These are phyloP conservation scores for Eutypa lata DNA, from an alignment of 2,329 filamentous ascomycete genomes.

Conservation along the genomic window DNA sequence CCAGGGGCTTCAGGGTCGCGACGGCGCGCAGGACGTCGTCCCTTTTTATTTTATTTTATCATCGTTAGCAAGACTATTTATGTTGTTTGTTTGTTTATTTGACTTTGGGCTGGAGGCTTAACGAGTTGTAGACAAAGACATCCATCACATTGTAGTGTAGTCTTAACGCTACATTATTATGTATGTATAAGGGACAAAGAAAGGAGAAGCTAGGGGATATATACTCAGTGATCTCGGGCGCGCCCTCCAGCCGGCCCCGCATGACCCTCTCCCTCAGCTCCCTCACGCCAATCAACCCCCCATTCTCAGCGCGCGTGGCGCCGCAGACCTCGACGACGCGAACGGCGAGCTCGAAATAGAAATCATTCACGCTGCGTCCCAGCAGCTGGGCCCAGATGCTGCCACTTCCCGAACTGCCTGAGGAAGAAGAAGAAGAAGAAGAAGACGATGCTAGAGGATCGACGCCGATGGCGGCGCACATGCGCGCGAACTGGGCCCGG, in stretches of 20 bases:
- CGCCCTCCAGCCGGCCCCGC: constrained; percentile 70
- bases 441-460: constrained; percentile 76
- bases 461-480: constrained; percentile 96
- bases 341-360: constrained; percentile 98
- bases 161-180: no score
- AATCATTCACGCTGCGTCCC: constrained; percentile 90
- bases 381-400: constrained; percentile 93
- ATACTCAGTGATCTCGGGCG: constrained; percentile 75
- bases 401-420: constrained; percentile 47
- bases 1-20: constrained; percentile 79
- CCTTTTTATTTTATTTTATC: constrained; percentile 41
- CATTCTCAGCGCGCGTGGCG: constrained; percentile 83
- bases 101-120: no score
- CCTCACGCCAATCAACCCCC: constrained; percentile 79
- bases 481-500: constrained; percentile 94
- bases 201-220: constrained; percentile 19
- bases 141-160: no score
- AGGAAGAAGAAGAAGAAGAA: no score
- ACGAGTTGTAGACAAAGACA: no score
- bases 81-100: no score
- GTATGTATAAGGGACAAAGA: no score
- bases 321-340: constrained; percentile 90
- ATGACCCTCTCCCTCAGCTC: constrained; percentile 78
- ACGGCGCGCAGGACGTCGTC: constrained; percentile 92
- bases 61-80: constrained; percentile 1